Evolutionary conservation across 2,329 filamentous ascomycete genomes (phyloP), one percentile per base, ranked within the genome.

Genomic region (Colletotrichum ledebouriae): DNA sequence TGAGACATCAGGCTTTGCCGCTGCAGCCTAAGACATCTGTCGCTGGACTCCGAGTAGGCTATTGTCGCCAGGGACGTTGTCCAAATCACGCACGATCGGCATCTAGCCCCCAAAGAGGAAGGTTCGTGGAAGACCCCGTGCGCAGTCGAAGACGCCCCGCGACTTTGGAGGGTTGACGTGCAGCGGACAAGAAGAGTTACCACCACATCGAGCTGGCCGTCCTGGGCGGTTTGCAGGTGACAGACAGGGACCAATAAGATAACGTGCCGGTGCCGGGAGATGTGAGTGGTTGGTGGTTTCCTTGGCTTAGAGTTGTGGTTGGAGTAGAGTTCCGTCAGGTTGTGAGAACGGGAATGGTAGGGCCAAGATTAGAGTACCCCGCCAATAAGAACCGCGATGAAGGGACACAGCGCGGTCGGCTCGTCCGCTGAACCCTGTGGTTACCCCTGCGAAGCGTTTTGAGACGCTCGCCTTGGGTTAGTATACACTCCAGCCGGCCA

Each of bases 211-310:
- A 47, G 22, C 62, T 33, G 34, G 11, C 37, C 22, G 17, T 29
- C 13, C 17, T 29, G 29, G 47, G 29, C 33, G 29, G 25, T 57
- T 29, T 44, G 59, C 64, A 65, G 62, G 62, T 64, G 55, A 59
- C 55, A 62, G 57, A 66, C 57, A 61, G 67, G 56, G 63, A 42
- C 62, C 57, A 57, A 69, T 67, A 69, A 69, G 67, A 69, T 69
- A 69, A 69, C 67, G 67, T 69, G 67, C 57, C 42, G 63, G 13
- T 62, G 46, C 58, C 44, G 55, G 49, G 41, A 56, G 61, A 65
- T 44, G 22, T 68, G 61, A 68, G 65, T 68, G 65, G 65, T 56
- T 68, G 65, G 41, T 49, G 12, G 13, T 11, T 22, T 47, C 34
- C 41, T 68, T 59, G 61, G 55, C 61, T 59, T 46, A 37, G 47